Evolutionary conservation across 352 stramenopile genomes (phyloP), one percentile per base, ranked within the genome.

Genomic region (Globisporangium lucens): DNA sequence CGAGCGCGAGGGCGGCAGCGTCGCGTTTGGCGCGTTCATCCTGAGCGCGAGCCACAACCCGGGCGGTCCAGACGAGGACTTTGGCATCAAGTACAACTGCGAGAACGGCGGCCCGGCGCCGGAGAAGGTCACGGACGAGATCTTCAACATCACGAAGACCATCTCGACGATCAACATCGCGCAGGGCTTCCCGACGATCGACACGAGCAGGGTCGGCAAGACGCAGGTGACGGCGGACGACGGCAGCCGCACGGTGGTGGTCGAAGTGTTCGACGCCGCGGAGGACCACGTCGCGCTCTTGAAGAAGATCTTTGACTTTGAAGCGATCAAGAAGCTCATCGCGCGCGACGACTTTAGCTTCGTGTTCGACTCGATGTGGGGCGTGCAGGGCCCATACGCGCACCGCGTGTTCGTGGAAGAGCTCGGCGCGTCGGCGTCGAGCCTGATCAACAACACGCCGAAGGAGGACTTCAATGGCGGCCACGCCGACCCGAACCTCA

Each of bases 401-500:
- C 80, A 79, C 67, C 89, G 92, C 60, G 87, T 99, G 47, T 99
- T 99, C 30, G 91, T 99, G 12, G 95, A 99, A 47, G 91, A 99
- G 74, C 88, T 99, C 29, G 97, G 93, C 63, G 87, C 86, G 20
- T 75, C 88, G 17, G 70, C 77, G n/a, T 86, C 80, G 61, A 80
- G 77, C 61, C 77, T 98, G 71, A 90, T 97, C 76, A 99, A 99
- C 74, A 88, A 81, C 52, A 94, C 83, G 46, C 96, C 97, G 38
- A 92, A 98, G 75, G 97, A 99, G 61, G 97, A 99, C 83, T 99
- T 99, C 79, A 91, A 90, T 46, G 89, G 95, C 61, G 83, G 83
- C 41, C 98, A 99, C 77, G 97, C 98, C 33, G 98, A 99, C 84
- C 98, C 98, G n/a, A 99, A 99, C 82, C 76, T 99, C 55, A 99